Evolutionary conservation across 306 rosid species (phyloP), one percentile per base, ranked within the genome.

Genomic region (Arachis hypogaea): DNA sequence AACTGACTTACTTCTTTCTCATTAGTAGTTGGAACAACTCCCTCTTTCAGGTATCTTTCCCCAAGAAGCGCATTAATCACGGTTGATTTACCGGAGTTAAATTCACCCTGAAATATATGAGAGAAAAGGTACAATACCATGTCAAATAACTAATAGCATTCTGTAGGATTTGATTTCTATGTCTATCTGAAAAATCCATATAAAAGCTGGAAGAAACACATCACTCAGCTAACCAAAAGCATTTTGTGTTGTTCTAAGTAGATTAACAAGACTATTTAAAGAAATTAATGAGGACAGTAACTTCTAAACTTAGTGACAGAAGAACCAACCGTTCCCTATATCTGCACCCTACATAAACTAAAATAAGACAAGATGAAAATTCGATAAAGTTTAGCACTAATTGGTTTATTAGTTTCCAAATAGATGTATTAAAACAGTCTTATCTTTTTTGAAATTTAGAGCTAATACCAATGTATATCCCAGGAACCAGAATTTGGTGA

Each of bases 401-500:
- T 68, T 78, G 43, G 47, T 71, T 61, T 60, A 73, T 43, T 63
- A 60, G 56, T 79, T 84, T 74, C 76, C 57, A 56, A 66, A 41
- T 76, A 63, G 33, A 66, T 33, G 65, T 44, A 83, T 78, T 52
- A 77, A 59, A 77, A 78, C 50, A 76, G 70, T 59, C 77, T 77
- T 87, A 68, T 73, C 75, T 82, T 75, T 76, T 88, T 82, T 84
- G 96, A 89, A 89, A 94, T 88, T 81, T 78, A 94, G 99, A 93
- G 97, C 96, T 89, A 91, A 91, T 94, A 94, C 97, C 99, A 84
- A 94, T 92, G 86, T 69, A 86, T 88, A 92, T 85, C 79, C 82
- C 91, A 87, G 99, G 97, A 94, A 94, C 97, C 94, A 91, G 94
- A 93, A 90, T 86, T 90, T 89, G 94, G 85, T 89, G 96, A 86